Conservation (phyloP, 352 stramenopile species). For the Blastocystis hominis region DNA sequence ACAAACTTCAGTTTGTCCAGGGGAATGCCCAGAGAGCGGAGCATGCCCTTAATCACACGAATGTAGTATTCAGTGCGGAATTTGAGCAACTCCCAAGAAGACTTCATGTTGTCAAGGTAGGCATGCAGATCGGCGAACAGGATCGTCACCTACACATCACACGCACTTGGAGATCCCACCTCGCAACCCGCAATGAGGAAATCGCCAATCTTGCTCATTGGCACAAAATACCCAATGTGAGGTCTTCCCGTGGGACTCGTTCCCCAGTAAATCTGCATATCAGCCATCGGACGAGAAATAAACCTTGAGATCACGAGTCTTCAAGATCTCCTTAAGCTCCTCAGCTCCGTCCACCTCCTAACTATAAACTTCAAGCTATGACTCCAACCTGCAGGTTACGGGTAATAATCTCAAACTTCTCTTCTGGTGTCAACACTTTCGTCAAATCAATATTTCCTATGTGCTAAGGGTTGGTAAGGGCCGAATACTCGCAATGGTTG, state of each 20-base stretch:
- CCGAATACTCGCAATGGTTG: neutral
- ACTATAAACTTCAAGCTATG: neutral
- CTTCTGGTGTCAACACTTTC: neutral
- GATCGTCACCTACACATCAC: neutral
- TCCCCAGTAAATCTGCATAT: slow-evolving; percentile 37
- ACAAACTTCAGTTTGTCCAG: slow-evolving; percentile 57
- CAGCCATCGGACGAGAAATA: neutral
- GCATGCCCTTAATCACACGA: slow-evolving; percentile 52
- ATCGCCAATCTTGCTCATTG: slow-evolving; percentile 55
- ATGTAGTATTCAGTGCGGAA: slow-evolving; percentile 39
- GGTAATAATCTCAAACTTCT: slow-evolving; percentile 55
- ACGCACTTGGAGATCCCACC: neutral
- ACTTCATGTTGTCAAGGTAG: slow-evolving; percentile 57
- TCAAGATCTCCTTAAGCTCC: slow-evolving; percentile 50
- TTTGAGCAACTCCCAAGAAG: slow-evolving; percentile 34
- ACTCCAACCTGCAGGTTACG: neutral
- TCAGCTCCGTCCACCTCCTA: slow-evolving; percentile 44
- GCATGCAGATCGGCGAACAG: slow-evolving; percentile 51
- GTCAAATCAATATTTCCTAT: slow-evolving; percentile 31
- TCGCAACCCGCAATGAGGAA: slow-evolving; percentile 56
- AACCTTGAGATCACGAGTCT: slow-evolving; percentile 49
- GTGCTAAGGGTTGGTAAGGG: too few relatives aligned
- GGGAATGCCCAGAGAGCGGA: slow-evolving; percentile 38
- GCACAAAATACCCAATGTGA: slow-evolving; percentile 55
- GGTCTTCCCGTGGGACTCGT: slow-evolving; percentile 41